phyloP scores from a whole-genome alignment of 768 basidiomycete species.

The Rhizopogon roseolus region DNA sequence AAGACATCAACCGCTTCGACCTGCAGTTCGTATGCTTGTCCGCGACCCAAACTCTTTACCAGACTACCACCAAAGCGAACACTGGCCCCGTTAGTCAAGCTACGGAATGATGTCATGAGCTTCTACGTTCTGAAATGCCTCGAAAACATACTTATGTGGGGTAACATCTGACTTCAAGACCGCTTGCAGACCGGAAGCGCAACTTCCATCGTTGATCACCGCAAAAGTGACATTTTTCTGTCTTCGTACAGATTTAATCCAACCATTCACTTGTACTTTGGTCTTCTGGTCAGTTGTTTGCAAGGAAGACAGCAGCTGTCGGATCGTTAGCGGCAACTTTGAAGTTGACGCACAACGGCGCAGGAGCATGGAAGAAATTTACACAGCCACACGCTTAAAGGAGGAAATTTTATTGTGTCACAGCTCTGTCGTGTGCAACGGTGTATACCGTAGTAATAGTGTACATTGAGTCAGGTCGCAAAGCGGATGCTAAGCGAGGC shows the following conservation, averaged over 20 bases:
- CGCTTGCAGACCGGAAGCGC: constrained; percentile 65
- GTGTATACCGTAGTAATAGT: too few species aligned
- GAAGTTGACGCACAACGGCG: constrained; percentile 26
- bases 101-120: constrained; percentile 10
- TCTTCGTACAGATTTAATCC: constrained; percentile 80
- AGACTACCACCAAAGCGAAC: constrained; percentile 47
- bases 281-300: constrained; percentile 2
- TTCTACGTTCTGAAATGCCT: neutral
- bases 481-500: neutral
- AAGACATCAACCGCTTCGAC: constrained; percentile 45
- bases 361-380: constrained; percentile 16
- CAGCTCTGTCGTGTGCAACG: too few species aligned
- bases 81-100: constrained; percentile 51
- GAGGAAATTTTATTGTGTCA: neutral
- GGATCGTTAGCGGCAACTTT: constrained; percentile 26
- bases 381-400: constrained; percentile 21
- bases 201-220: constrained; percentile 78
- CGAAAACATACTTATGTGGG: constrained; percentile 26
- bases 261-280: constrained; percentile 57
- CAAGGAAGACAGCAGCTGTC: constrained; percentile 30
- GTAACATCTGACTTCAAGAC: constrained; percentile 51
- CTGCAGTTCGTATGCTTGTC: constrained; percentile 49
- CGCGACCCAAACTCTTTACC: constrained; percentile 40
- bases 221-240: constrained; percentile 90
- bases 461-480: neutral